These are phyloP conservation scores for Salvia rosmarinus DNA, from an alignment of 257 asterid genomes.

Conservation along the genomic window DNA sequence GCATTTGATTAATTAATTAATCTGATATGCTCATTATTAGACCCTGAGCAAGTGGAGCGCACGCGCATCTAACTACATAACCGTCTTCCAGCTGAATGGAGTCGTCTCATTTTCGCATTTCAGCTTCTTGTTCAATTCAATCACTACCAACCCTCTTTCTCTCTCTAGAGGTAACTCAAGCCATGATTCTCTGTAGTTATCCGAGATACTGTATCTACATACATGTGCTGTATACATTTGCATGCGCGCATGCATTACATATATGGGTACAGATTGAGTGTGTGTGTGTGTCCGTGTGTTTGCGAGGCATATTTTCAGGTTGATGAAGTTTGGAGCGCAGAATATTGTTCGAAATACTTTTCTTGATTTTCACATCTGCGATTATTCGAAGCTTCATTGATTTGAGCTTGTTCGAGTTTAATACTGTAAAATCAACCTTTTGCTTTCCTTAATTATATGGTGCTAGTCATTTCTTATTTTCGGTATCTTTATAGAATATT, in stretches of 20 bases:
- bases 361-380: constrained; percentile 48
- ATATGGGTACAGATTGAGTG: not conserved
- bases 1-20: not conserved
- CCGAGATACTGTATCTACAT: constrained; percentile 12
- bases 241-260: constrained; percentile 24
- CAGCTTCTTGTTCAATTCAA: constrained; percentile 22
- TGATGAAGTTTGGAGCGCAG: constrained; percentile 45
- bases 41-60: not conserved
- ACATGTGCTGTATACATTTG: not conserved
- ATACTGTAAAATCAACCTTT: constrained; percentile 29
- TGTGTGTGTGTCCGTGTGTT: not conserved
- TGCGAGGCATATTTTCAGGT: constrained; percentile 11
- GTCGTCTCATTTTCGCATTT: not conserved
- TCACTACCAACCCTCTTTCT: constrained; percentile 27
- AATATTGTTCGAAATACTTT: constrained; percentile 44
- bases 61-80: constrained; percentile 47
- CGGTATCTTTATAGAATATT: constrained; percentile 14
- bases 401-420: constrained; percentile 34
- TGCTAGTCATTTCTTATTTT: constrained; percentile 25
- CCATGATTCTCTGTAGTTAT: constrained; percentile 27
- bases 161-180: constrained; percentile 25
- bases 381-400: constrained; percentile 48
- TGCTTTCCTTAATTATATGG: constrained; percentile 27
- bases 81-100: constrained; percentile 38
- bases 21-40: not conserved